Conservation (phyloP, 2,329 filamentous ascomycete species). For the Diaporthe ampelina region DNA sequence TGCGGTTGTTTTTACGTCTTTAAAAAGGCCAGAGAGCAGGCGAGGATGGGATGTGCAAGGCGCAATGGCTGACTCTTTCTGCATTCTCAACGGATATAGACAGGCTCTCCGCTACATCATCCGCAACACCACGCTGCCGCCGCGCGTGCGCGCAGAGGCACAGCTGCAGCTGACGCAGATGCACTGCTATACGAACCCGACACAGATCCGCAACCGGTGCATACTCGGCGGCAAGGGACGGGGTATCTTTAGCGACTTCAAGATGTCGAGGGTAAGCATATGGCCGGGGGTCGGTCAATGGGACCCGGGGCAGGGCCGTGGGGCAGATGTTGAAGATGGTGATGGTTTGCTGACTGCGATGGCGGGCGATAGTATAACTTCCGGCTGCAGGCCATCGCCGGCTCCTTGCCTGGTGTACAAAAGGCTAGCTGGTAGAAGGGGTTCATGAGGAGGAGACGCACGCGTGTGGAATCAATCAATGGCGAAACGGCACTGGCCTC, state of each 20-base stretch:
- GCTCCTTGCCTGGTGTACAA: conserved; percentile 90
- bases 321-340: neutral
- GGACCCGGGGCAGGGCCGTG: neutral
- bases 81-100: conserved; percentile 59
- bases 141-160: conserved; percentile 87
- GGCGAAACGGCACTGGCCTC: neutral
- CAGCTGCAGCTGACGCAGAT: conserved; percentile 95
- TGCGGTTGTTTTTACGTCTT: too few relatives aligned
- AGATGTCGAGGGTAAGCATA: conserved; percentile 83
- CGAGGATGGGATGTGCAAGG: neutral
- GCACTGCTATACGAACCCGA: conserved; percentile 94
- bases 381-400: conserved; percentile 87
- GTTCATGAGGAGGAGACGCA: neutral
- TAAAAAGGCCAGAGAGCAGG: neutral
- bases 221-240: conserved; percentile 90
- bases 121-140: conserved; percentile 88
- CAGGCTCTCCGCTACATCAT: conserved; percentile 95
- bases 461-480: neutral
- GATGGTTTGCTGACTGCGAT: conserved; percentile 48
- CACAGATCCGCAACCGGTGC: conserved; percentile 95
- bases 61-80: neutral
- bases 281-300: neutral
- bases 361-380: conserved; percentile 82
- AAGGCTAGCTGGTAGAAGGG: conserved; percentile 90
- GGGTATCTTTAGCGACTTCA: conserved; percentile 94